phyloP scores from a whole-genome alignment of 2,329 filamentous ascomycete species.

The Penicillium paneum region DNA sequence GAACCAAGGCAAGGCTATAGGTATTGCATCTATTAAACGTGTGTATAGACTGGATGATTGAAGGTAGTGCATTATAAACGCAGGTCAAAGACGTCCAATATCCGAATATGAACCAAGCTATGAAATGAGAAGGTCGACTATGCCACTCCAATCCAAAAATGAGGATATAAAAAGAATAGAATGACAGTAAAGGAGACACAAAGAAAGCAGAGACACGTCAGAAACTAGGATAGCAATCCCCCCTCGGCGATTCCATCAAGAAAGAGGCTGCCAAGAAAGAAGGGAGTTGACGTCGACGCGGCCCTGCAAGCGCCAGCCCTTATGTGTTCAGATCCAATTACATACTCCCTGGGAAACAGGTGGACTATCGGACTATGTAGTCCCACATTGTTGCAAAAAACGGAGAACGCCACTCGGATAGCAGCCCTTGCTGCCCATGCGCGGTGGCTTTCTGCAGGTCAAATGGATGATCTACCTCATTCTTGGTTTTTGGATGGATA shows the following conservation, averaged over 20 bases:
- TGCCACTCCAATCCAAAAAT: neutral
- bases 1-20: conserved; percentile 5
- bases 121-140: neutral
- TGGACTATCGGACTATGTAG: neutral
- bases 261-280: conserved; percentile 8
- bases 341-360: neutral
- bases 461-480: neutral
- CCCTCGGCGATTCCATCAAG: neutral
- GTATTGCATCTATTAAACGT: conserved; percentile 19
- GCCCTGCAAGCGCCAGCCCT: conserved; percentile 1
- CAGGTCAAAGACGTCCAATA: neutral
- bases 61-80: conserved; percentile 1
- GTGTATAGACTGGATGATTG: conserved; percentile 17
- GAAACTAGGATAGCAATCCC: neutral
- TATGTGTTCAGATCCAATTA: neutral
- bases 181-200: neutral
- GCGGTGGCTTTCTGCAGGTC: conserved; percentile 3
- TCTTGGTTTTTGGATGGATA: neutral
- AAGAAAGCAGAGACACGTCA: neutral
- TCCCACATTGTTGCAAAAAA: neutral
- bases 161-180: neutral
- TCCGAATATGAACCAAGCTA: neutral
- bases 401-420: neutral
- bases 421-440: conserved; percentile 1
- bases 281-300: neutral